Evolutionary conservation across 108 stramenopile species (phyloP).

Genomic region (Nitzschia palea): DNA sequence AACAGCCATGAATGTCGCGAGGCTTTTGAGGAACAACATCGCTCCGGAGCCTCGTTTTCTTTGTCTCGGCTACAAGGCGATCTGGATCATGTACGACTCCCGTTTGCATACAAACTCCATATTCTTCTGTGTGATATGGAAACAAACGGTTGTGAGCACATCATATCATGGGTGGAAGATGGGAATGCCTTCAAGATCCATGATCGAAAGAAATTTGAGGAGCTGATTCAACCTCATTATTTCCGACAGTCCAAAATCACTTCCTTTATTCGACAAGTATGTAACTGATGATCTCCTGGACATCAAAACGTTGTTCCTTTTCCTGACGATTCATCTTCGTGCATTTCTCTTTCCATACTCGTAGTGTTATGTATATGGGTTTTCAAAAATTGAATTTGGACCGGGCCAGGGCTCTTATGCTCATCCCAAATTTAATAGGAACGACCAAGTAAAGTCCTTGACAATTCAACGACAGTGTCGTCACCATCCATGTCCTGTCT

Average conservation of each 20-base stretch:
- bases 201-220: not conserved
- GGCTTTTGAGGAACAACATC: too few species aligned
- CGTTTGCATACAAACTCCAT: constrained; percentile 4
- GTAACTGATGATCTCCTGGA: too few species aligned
- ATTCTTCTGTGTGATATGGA: not conserved
- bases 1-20: too few species aligned
- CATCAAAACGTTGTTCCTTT: too few species aligned
- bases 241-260: constrained; percentile 82
- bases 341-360: too few species aligned
- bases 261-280: constrained; percentile 76
- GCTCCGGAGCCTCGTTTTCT: too few species aligned
- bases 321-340: too few species aligned
- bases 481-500: too few species aligned
- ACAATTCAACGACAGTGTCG: too few species aligned
- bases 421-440: not conserved
- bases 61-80: not conserved
- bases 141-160: not conserved
- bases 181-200: constrained; percentile 28
- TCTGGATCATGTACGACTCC: not conserved
- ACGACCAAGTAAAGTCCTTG: not conserved
- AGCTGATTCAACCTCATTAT: constrained; percentile 66
- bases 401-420: not conserved
- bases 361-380: not conserved
- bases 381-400: not conserved
- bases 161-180: constrained; percentile 22